Conservation (phyloP, 2,329 filamentous ascomycete genomes). For the Ceratocystis cacaofunesta region DNA sequence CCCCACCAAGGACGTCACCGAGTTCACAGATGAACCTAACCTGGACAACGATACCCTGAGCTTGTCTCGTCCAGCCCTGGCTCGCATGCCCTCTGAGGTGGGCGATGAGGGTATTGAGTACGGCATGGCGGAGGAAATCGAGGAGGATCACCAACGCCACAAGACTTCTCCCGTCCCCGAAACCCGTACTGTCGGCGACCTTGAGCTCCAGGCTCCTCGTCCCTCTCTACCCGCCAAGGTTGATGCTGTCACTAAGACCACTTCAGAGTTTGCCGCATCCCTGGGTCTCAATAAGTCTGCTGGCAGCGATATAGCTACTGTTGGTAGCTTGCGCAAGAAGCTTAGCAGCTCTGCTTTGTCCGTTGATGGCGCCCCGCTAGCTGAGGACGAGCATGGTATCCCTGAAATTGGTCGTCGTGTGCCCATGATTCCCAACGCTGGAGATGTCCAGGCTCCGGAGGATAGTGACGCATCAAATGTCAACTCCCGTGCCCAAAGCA, state of each 20-base stretch:
- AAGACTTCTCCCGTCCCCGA: conserved; percentile 44
- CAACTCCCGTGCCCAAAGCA: conserved; percentile 60
- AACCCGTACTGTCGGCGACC: conserved; percentile 59
- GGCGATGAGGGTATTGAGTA: conserved; percentile 89
- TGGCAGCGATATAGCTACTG: conserved; percentile 21
- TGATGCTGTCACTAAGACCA: conserved; percentile 71
- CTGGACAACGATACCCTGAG: conserved; percentile 21
- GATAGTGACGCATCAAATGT: conserved; percentile 30
- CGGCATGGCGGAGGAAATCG: conserved; percentile 40
- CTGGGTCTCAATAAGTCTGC: conserved; percentile 55
- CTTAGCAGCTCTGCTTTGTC: conserved; percentile 10
- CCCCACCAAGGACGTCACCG: conserved; percentile 24
- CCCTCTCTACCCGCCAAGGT: conserved; percentile 66
- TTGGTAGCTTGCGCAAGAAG: conserved; percentile 45
- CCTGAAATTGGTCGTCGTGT: conserved; percentile 86
- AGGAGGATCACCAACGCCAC: conserved; percentile 25
- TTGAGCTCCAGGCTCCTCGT: conserved; percentile 79
- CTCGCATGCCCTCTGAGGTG: conserved; percentile 60
- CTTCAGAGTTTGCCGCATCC: conserved; percentile 74
- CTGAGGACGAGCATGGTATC: conserved; percentile 70
- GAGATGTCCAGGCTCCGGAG: conserved; percentile 81
- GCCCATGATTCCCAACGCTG: conserved; percentile 82
- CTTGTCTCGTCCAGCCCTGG: conserved; percentile 55
- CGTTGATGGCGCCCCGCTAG: conserved; percentile 39
- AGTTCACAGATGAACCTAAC: conserved; percentile 14